Evolutionary conservation across 768 basidiomycete species (phyloP), one percentile per base, ranked within the genome.

Genomic region (Russula earlei): DNA sequence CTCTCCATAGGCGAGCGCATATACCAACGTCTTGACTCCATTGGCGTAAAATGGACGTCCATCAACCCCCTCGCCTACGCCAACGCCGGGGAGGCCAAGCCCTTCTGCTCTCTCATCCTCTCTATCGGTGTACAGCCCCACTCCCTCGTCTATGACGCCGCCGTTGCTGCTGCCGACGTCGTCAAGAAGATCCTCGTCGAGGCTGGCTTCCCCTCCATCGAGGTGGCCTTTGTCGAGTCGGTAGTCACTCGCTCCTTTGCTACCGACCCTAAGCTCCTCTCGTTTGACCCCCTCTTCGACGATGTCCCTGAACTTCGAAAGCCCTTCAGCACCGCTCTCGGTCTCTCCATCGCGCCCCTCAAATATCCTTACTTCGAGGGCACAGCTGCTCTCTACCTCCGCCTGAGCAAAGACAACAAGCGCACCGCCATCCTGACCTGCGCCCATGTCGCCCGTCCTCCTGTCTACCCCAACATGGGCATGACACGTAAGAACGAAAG

Each of bases 381-480:
- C 58, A 74, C 74, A 2, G 70, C 62, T 43, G 64, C 58, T 46
- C 63, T 75, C 50, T 75, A 65, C 65, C 55, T 70, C 64, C 66
- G 66, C 59, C 54, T 61, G 29, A 53, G 60, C 60, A 61, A 46
- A 5, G 60, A 67, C 25, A 55, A 64, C 62, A 55, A 67, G 20
- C 64, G 65, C 50, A 59, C 65, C 58, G 42, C 62, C 55, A 15
- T 69, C 53, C 63, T 73, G 42, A 74, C 73, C 47, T 58, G 54
- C 62, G 65, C 66, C 52, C 75, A 74, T 61, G 73, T 74, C 55
- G 68, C 65, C 58, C 68, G 64, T 47, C 70, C 74, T 20, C 50
- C 62, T 47, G 51, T 64, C 41, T 62, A 55, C 56, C 25, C 46
- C 42, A 67, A 72, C 65, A 65, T 44, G 29, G 62, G 59, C 48